Percentiles rank a stretch among this genome's conserved stretches.
Conservation (phyloP, 257 asterid species). For the Solanum appendiculatum region DNA sequence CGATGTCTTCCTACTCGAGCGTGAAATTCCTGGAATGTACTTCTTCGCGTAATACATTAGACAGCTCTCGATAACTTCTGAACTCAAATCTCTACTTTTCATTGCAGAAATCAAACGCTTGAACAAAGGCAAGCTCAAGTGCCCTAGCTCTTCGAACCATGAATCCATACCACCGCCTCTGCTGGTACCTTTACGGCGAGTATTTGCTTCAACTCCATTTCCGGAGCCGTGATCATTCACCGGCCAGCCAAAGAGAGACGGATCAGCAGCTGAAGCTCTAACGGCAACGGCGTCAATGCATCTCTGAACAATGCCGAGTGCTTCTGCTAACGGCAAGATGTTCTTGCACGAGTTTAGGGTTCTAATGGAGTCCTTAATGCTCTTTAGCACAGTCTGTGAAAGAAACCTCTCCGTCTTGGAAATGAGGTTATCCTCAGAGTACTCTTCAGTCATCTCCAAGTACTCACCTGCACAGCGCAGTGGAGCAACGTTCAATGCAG, state of each 20-base stretch:
- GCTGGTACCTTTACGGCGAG: constrained; percentile 19
- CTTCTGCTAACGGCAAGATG: constrained; percentile 55
- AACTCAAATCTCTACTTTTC: constrained; percentile 51
- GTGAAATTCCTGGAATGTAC: constrained; percentile 73
- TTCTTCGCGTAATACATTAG: constrained; percentile 65
- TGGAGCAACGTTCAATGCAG: constrained; percentile 62
- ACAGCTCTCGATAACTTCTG: constrained; percentile 77
- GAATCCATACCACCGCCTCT: constrained; percentile 25
- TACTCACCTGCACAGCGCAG: constrained; percentile 89
- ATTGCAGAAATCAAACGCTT: constrained; percentile 52
- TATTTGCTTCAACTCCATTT: constrained; percentile 8
- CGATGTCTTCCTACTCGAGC: constrained; percentile 49
- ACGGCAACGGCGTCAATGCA: constrained; percentile 61
- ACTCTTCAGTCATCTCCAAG: constrained; percentile 78
- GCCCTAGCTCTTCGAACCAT: constrained; percentile 77
- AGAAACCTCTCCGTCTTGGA: constrained; percentile 61
- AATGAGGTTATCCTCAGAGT: constrained; percentile 73
- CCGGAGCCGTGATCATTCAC: constrained; percentile 40
- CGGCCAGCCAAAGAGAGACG: constrained; percentile 92
- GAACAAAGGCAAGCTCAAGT: constrained; percentile 45
- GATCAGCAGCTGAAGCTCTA: constrained; percentile 66
- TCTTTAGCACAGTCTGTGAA: constrained; percentile 43
- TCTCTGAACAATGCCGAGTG: constrained; percentile 54
- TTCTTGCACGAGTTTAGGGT: constrained; percentile 47
- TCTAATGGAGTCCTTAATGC: constrained; percentile 40